Evolutionary conservation across 2,329 filamentous ascomycete species (phyloP).

Genomic region (Colletotrichum shisoi): DNA sequence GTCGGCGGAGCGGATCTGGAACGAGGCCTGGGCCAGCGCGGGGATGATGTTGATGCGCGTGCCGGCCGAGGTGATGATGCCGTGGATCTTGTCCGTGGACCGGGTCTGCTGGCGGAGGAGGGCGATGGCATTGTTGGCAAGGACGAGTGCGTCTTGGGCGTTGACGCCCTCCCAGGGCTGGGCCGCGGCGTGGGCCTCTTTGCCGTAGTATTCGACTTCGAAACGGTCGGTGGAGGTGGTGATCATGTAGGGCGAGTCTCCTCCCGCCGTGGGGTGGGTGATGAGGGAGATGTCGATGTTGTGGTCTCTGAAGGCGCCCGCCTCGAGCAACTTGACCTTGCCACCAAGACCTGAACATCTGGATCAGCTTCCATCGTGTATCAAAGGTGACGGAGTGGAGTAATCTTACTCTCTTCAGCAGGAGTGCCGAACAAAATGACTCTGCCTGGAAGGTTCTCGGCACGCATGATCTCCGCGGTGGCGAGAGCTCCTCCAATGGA

Average conservation of each 20-base stretch:
- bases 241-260: conserved; percentile 32
- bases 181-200: conserved; percentile 57
- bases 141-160: conserved; percentile 58
- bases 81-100: conserved; percentile 60
- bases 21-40: conserved; percentile 66
- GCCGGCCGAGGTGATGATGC: conserved; percentile 54
- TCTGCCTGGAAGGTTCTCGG: conserved; percentile 53
- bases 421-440: conserved; percentile 60
- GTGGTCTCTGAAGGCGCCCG: conserved; percentile 52
- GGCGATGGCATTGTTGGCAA: conserved; percentile 52
- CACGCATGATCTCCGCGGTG: conserved; percentile 54
- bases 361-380: neutral
- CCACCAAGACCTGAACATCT: conserved; percentile 52
- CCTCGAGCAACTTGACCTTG: conserved; percentile 55
- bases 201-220: conserved; percentile 54
- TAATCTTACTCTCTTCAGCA: conserved; percentile 54
- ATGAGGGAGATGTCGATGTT: conserved; percentile 45
- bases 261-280: conserved; percentile 42
- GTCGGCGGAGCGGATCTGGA: conserved; percentile 62
- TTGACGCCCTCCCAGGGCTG: conserved; percentile 61
- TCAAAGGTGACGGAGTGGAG: conserved; percentile 4
- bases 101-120: conserved; percentile 60
- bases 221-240: conserved; percentile 37
- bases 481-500: conserved; percentile 58
- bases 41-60: conserved; percentile 55